Base-by-base conservation (phyloP, 768 basidiomycete species). In the Lyophyllum shimeji region DNA sequence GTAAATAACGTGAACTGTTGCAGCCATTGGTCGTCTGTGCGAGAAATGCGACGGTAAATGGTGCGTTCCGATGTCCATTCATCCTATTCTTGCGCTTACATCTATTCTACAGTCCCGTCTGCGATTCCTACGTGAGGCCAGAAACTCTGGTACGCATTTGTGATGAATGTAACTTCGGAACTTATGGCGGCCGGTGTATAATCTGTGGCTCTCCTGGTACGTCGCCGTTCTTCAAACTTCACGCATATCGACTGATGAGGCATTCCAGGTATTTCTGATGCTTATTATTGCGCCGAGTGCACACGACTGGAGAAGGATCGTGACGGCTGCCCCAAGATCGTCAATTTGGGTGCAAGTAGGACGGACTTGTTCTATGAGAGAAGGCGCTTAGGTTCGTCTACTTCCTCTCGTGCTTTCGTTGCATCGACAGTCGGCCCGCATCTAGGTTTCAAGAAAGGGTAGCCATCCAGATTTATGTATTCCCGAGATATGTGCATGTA, bases 1-100 rank as follows among this genome's bases (percentile, higher is more conserved):
- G 40, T 44, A 29, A 29, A 53, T 29, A 7, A 20, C 31, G 47
- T 17, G n/a, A 33, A n/a, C 37, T 34, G 25, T 54, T 20, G 17
- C 63, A 97, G 97, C 97, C 46, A 97, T 98, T 64, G 97, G 97
- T 40, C 90, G 97, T 65, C 82, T 98, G 50, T 99, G 97, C 72
- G 97, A 99, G 76, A 98, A 98, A 72, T 98, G 95, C 67, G 97
- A 99, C 69, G 97, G 97, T 49, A 98, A 98, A 86, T 99, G 97
- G 96, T 97, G 65, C 58, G 87, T 68, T 7, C 17, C 3, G 27
- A 13, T 2, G 21, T n/a, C 12, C 24, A 12, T 50, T 4, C 6
- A 12, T 20, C 27, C 15, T 25, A 5, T 4, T 23, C 18, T 37
- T 34, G 46, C 51, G 37, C 29, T 45, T 33, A 44, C 40, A 43